A percentile compares a stretch with the other conserved stretches of the same genome.
Conservation (phyloP, 305 asterid genomes). For the Fraxinus paxiana region DNA sequence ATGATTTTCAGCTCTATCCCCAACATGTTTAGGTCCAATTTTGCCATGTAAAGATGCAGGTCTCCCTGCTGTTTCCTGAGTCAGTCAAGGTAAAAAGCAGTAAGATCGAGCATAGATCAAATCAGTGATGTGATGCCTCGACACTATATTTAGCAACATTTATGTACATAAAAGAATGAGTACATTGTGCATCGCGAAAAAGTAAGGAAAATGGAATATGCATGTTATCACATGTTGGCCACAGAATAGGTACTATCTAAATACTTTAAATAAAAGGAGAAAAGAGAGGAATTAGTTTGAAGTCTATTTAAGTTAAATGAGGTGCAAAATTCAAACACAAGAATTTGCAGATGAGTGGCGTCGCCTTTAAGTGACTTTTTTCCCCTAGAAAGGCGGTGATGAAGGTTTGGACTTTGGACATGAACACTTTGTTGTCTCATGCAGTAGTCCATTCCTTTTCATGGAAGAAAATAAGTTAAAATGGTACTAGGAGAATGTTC, state of each 20-base stretch:
- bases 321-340: constrained; percentile 10
- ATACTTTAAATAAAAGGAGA: neutral
- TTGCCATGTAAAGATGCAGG: constrained; percentile 23
- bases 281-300: constrained; percentile 5
- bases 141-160: neutral
- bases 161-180: neutral
- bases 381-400: neutral
- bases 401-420: neutral
- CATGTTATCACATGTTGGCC: neutral
- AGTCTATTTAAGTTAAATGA: neutral
- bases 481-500: neutral
- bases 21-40: constrained; percentile 32
- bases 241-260: neutral
- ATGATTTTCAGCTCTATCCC: constrained; percentile 27
- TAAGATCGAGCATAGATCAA: neutral
- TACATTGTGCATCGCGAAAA: neutral
- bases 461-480: neutral
- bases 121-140: neutral
- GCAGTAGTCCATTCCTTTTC: neutral
- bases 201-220: neutral
- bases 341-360: neutral
- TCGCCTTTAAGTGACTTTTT: neutral
- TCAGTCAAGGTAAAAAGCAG: constrained; percentile 21
- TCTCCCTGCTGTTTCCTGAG: constrained; percentile 40
- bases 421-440: neutral